Evolutionary conservation across 495 filamentous ascomycete species (phyloP), one percentile per base, ranked within the genome.

Genomic region (Penicillium silybi): DNA sequence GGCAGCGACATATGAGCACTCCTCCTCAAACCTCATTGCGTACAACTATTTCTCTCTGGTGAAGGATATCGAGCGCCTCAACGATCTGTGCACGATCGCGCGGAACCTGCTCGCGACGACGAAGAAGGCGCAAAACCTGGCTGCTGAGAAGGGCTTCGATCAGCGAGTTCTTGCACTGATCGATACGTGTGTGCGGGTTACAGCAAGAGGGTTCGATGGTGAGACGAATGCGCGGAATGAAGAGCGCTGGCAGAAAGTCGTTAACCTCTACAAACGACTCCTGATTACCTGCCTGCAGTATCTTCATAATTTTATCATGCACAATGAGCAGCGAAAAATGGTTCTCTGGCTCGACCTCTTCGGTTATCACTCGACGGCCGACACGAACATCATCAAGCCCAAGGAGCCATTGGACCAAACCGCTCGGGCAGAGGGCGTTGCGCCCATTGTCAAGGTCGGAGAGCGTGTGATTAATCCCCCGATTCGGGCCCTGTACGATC

Each of bases 291-390:
- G 87, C 45, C 78, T 97, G 11, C 92, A 97, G 67, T 90, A 92
- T 62, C 81, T 92, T 23, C 90, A 96, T 63, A 97, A 97, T 60
- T 87, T 92, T 68, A 87, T 91, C 23, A 88, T 90, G 70, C 87
- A 89, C 57, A 95, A 97, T 49, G 91, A 97, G 67, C 80, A 88
- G 26, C 86, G 89, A 46, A 96, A 97, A 72, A 86, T 95, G 75
- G 78, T 88, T 3, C 85, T 97, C 23, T 97, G 91, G 91, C 76
- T 90, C 37, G 87, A 89, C 61, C 75, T 97, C 1, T 92, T 92
- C 61, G 87, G 88, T 25, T 82, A 85, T 41, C 72, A 77, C 46
- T 77, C 62, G 64, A 84, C 65, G 8, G 80, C 71, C 38, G 74
- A 77, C 52, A 76, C 75, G 29, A 80, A 76, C 57, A 81, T 69